Evolutionary conservation across 2,329 filamentous ascomycete species (phyloP).

Genomic region (Fusarium veterinarium): DNA sequence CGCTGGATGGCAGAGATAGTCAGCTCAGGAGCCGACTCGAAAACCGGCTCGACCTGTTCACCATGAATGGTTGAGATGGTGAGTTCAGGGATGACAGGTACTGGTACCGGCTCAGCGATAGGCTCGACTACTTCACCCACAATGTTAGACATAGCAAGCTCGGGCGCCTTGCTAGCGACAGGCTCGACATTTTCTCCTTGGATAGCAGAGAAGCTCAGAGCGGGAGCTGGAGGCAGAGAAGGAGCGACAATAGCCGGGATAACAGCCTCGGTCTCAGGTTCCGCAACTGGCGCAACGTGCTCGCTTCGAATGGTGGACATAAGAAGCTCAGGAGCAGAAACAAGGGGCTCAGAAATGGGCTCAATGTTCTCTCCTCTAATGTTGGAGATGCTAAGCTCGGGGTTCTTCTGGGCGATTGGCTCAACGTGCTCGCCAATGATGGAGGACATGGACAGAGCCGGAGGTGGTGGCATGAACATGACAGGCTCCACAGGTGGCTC

Average conservation of each 20-base stretch:
- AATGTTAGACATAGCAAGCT: slow-evolving; percentile 29
- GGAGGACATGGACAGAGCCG: slow-evolving; percentile 29
- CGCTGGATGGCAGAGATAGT: slow-evolving; percentile 38
- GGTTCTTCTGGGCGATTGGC: slow-evolving; percentile 39
- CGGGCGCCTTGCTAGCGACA: slow-evolving; percentile 9
- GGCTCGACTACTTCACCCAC: slow-evolving; percentile 29
- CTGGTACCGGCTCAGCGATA: slow-evolving; percentile 9
- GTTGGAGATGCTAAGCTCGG: slow-evolving; percentile 34
- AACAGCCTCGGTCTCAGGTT: slow-evolving; percentile 11
- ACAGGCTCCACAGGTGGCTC: slow-evolving; percentile 41
- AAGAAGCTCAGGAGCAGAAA: slow-evolving; percentile 19
- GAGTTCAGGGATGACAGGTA: slow-evolving; percentile 28
- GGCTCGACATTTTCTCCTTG: slow-evolving; percentile 41
- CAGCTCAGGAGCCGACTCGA: slow-evolving; percentile 24
- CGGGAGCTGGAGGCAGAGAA: slow-evolving; percentile 25
- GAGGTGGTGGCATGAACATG: slow-evolving; percentile 34
- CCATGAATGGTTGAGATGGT: slow-evolving; percentile 33
- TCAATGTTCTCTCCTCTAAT: slow-evolving; percentile 43
- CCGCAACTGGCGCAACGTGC: slow-evolving; percentile 33
- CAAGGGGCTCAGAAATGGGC: slow-evolving; percentile 26
- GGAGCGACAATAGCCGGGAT: slow-evolving; percentile 9
- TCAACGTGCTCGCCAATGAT: slow-evolving; percentile 40
- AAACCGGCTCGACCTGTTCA: slow-evolving; percentile 41
- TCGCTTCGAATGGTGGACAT: slow-evolving; percentile 39
- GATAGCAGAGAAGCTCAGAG: slow-evolving; percentile 35